Base-by-base conservation (phyloP, 192 early-diverging fungal species). In the Coemansia sp. region DNA sequence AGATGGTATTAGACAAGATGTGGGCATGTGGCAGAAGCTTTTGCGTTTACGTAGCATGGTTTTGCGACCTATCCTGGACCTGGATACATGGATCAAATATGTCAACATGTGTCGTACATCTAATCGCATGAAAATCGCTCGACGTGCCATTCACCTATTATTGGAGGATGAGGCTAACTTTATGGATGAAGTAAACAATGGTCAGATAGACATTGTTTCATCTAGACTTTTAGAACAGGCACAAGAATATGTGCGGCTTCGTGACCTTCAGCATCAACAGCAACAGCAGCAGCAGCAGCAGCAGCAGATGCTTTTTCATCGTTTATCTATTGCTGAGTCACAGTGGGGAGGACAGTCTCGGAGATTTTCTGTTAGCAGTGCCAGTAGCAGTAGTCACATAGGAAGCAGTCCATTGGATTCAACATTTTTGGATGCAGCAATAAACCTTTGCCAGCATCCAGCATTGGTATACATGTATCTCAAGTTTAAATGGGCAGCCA, bases 21-120 rank as follows among this genome's bases (percentile, higher is more conserved):
- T 98, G 0, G 96, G 96, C 51, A 90, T 97, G 36, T 99, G 97
- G 97, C 94, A 96, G 65, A 84, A 91, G 64, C 89, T 98, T 55
- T 76, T 99, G 62, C 85, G 90, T 58, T 89, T 99, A 28, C 88
- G 92, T 34, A 85, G 90, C 12, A 85, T 98, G 70, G 96, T 98
- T 0, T 79, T 97, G 15, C 87, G 91, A 0, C 97, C 97, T 12
- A 86, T 90, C 58, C 91, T 93, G 62, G 94, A 99, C 66, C 90
- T 94, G 86, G 97, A 95, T 22, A 93, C 92, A 85, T 94, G 92
- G 87, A 95, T 96, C 71, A 94, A 94, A 74, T 99, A 96, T 83
- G 88, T 92, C 39, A 95, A 96, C 62, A 67, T 99, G 63, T 98
- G 95, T 72, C 89, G 97, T 39, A 93, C 96, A 73, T 90, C 90